Evolutionary conservation across 441 rosid species (phyloP).

Genomic region (Corymbia calophylla): DNA sequence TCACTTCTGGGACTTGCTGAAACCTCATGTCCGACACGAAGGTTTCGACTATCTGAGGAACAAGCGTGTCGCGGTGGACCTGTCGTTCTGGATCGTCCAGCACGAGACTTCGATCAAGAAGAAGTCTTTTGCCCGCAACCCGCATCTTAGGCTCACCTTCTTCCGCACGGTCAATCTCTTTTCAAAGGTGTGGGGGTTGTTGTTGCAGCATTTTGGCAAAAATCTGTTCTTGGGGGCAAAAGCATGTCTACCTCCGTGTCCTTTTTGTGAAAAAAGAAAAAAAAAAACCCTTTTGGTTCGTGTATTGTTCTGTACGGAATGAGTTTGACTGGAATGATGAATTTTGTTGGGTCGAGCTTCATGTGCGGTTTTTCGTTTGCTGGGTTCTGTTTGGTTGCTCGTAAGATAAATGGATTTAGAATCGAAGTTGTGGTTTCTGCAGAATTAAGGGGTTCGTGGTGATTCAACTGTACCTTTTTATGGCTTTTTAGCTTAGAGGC

Average conservation of each 20-base stretch:
- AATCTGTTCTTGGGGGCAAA: neutral
- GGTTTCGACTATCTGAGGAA: slow-evolving; percentile 59
- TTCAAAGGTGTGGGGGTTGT: slow-evolving; percentile 47
- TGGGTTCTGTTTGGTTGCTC: neutral
- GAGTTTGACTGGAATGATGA: neutral
- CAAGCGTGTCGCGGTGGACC: slow-evolving; percentile 83
- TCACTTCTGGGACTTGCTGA: slow-evolving; percentile 79
- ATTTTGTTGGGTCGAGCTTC: neutral
- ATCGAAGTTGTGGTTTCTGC: neutral
- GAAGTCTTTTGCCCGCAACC: slow-evolving; percentile 26
- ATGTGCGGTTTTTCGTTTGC: neutral
- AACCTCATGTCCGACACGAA: slow-evolving; percentile 45
- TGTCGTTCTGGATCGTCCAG: slow-evolving; percentile 80
- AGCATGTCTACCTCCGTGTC: neutral
- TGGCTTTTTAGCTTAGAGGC: neutral
- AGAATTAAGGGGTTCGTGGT: neutral
- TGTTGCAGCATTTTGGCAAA: neutral
- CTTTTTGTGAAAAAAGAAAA: neutral
- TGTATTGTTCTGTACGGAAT: neutral
- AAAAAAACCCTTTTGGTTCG: neutral
- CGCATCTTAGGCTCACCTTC: slow-evolving; percentile 80
- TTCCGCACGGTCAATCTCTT: slow-evolving; percentile 82
- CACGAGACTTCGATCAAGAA: slow-evolving; percentile 63
- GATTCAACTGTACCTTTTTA: neutral
- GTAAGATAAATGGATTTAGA: neutral